Conservation (phyloP, 371 early-diverging fungal genomes). For the Rhizopus stolonifer region DNA sequence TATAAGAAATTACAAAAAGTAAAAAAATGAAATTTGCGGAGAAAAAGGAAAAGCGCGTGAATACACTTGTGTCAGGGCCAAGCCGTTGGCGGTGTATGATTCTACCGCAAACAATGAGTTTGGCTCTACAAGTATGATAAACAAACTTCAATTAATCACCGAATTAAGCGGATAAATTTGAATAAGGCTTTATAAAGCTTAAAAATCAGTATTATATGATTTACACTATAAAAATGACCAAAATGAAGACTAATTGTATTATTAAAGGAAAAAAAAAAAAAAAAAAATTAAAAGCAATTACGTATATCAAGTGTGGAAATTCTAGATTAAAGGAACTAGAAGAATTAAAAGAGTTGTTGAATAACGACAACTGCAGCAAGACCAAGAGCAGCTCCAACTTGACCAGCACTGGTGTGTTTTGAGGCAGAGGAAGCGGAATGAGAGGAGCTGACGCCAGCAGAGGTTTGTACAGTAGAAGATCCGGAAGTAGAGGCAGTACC, state of each 20-base stretch:
- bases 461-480: slow-evolving; percentile 2
- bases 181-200: too few relatives aligned
- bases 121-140: too few relatives aligned
- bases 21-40: slow-evolving; percentile 7
- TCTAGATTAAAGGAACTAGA: not conserved
- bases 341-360: slow-evolving; percentile 20
- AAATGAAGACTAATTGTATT: too few relatives aligned
- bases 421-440: slow-evolving; percentile 14
- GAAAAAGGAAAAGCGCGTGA: not conserved
- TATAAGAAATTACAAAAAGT: too few relatives aligned
- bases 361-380: slow-evolving; percentile 17
- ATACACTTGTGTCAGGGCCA: too few relatives aligned
- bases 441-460: slow-evolving; percentile 3
- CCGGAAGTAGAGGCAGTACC: slow-evolving; percentile 3
- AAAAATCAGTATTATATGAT: not conserved
- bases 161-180: too few relatives aligned
- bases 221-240: not conserved
- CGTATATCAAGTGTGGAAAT: slow-evolving; percentile 7
- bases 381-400: slow-evolving; percentile 14
- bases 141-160: too few relatives aligned
- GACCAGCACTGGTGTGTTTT: slow-evolving; percentile 4
- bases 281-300: slow-evolving; percentile 5
- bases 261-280: not conserved
- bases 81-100: too few relatives aligned
- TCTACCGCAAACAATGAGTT: too few relatives aligned